phyloP scores from a whole-genome alignment of 2,329 filamentous ascomycete species.

The Karstenula rhodostoma region DNA sequence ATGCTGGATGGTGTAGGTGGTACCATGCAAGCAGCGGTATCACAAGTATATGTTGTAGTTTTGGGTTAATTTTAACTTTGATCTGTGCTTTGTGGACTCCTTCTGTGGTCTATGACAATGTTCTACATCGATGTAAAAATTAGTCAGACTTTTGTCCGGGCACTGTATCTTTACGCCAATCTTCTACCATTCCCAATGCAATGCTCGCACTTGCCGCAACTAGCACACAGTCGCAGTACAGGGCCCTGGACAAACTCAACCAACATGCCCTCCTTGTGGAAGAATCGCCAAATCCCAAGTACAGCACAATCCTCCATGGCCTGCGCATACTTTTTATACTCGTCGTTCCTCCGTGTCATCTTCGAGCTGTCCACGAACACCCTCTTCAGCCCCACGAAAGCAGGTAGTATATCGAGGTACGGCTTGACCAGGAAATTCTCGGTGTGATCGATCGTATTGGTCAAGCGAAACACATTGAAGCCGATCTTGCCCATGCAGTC shows the following conservation, averaged over 20 bases:
- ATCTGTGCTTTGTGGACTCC: too few species aligned
- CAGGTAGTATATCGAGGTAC: neutral
- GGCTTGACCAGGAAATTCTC: neutral
- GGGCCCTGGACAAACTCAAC: neutral
- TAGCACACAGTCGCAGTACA: too few species aligned
- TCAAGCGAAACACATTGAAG: neutral
- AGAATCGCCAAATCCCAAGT: neutral
- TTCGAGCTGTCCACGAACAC: neutral
- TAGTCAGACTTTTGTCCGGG: too few species aligned
- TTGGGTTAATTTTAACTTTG: too few species aligned
- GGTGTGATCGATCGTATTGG: neutral
- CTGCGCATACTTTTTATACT: neutral
- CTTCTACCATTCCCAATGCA: too few species aligned
- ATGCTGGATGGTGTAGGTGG: too few species aligned
- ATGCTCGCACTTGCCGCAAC: too few species aligned
- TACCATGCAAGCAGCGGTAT: too few species aligned
- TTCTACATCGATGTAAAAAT: too few species aligned
- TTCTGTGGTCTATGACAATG: too few species aligned
- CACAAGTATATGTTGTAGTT: too few species aligned
- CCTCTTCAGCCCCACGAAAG: neutral
- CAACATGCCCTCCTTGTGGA: neutral
- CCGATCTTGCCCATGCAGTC: neutral
- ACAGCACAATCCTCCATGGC: neutral
- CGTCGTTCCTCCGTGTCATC: neutral
- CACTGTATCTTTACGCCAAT: too few species aligned